Percentiles rank a stretch among this genome's conserved stretches.
phyloP scores from a whole-genome alignment of 768 basidiomycete species.

The Clitopilus passeckerianus region DNA sequence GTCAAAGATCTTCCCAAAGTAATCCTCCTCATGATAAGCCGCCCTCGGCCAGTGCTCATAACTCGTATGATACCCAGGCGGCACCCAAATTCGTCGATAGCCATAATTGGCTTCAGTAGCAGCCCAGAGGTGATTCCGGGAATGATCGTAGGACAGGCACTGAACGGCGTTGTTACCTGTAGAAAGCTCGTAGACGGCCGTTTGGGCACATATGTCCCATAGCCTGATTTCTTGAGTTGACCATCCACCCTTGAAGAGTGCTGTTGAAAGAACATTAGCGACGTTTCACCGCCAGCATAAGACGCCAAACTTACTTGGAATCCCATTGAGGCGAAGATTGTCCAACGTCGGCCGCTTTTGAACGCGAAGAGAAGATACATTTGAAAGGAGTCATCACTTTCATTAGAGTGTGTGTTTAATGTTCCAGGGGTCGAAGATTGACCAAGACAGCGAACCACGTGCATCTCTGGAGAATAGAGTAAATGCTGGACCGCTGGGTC shows the following conservation, averaged over 20 bases:
- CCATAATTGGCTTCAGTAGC: slow-evolving; percentile 18
- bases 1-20: neutral
- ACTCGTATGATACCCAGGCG: slow-evolving; percentile 12
- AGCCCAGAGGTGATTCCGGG: slow-evolving; percentile 25
- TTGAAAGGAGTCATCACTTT: too few species aligned
- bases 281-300: too few species aligned
- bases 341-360: too few species aligned
- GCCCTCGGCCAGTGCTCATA: neutral
- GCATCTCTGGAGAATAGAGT: too few species aligned
- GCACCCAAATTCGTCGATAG: slow-evolving; percentile 18
- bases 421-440: too few species aligned
- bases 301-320: slow-evolving; percentile 20
- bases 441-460: too few species aligned
- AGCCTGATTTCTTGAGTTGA: slow-evolving; percentile 31
- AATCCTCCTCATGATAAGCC: neutral
- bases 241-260: slow-evolving; percentile 15
- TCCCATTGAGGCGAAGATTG: slow-evolving; percentile 14
- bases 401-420: too few species aligned
- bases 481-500: too few species aligned
- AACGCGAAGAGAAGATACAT: too few species aligned
- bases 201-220: slow-evolving; percentile 35
- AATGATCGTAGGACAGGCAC: slow-evolving; percentile 27
- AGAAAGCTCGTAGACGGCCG: slow-evolving; percentile 34
- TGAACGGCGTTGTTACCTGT: slow-evolving; percentile 38
- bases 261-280: neutral